Base-by-base conservation (phyloP, 805 yeast genomes). In the Metschnikowia orientalis region DNA sequence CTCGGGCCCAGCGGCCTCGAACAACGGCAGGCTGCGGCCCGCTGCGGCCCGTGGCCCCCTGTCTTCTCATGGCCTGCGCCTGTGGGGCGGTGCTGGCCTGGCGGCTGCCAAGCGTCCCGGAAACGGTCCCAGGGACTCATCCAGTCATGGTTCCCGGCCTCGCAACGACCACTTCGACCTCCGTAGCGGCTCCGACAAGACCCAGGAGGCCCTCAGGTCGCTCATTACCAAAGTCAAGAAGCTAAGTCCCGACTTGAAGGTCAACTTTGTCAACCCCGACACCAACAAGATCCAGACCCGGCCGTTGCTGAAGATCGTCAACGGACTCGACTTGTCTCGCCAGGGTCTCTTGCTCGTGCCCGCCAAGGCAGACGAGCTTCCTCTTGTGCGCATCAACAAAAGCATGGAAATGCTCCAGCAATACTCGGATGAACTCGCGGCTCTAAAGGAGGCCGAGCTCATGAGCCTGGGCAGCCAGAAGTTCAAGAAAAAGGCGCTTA, bases 371-470 rank as follows among this genome's bases (percentile, higher is more conserved):
- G 51, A 46, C 2, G 47, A 42, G 1, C 25, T 44, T 4, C 63
- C 66, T 2, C 37, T 61, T 30, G 43, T 66, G 4, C 61, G 57
- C 27, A 29, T 40, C n/a, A 45, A 50, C 11, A 44, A 46, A 11
- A 42, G 48, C 7, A 38, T 28, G 12, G 63, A 59, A 7, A 66
- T 66, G 72, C 23, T 65, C 16, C 51, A 52, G 29, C 34, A 31
- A 3, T 63, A 57, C 31, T 38, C 57, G 5, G 58, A 61, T 11
- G 50, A 54, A 23, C 41, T 62, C 15, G 69, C 72, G 1, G 47
- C 39, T 4, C 27, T 41, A 14, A 56, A 55, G 24, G 62, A 63
- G 32, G 30, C 50, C 23, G 60, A 53, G 30, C 46, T 66, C 18
- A 41, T 64, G 27, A 49, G 53, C 16, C 42, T 44, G 39, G 71